Percentiles rank a stretch among this genome's conserved stretches.
phyloP scores from a whole-genome alignment of 257 asterid species.

The Marsdenia floribunda region DNA sequence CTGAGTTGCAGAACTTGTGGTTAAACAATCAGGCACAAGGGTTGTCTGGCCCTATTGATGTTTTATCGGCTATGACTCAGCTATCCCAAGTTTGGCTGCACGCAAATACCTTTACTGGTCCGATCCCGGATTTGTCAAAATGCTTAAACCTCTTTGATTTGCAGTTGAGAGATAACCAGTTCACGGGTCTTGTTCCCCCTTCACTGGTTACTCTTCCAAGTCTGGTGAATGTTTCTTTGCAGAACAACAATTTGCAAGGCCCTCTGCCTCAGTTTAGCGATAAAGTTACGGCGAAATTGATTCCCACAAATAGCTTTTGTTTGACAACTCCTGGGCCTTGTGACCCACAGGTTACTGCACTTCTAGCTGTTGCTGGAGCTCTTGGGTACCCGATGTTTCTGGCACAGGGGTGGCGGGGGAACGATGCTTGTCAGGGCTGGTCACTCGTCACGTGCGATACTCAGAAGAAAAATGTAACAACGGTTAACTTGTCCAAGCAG shows the following conservation, averaged over 20 bases:
- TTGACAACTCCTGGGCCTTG: constrained; percentile 58
- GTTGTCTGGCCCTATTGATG: constrained; percentile 59
- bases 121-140: constrained; percentile 72
- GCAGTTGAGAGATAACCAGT: constrained; percentile 72
- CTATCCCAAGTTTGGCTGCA: constrained; percentile 77
- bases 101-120: constrained; percentile 62
- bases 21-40: constrained; percentile 60
- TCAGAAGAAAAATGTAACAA: constrained; percentile 45
- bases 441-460: constrained; percentile 60
- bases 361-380: constrained; percentile 71
- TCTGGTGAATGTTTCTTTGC: constrained; percentile 49
- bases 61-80: constrained; percentile 59
- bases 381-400: constrained; percentile 60
- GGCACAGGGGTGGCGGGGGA: constrained; percentile 82
- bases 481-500: constrained; percentile 48
- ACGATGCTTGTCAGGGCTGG: constrained; percentile 67
- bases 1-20: constrained; percentile 71
- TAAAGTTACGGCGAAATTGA: constrained; percentile 25
- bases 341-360: constrained; percentile 72
- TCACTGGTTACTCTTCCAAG: constrained; percentile 47
- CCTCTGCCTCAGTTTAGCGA: constrained; percentile 47
- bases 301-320: constrained; percentile 62
- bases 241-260: constrained; percentile 77
- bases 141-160: constrained; percentile 60
- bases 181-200: constrained; percentile 67